Conservation (phyloP, 2,329 filamentous ascomycete genomes). For the Zymoseptoria passerinii region DNA sequence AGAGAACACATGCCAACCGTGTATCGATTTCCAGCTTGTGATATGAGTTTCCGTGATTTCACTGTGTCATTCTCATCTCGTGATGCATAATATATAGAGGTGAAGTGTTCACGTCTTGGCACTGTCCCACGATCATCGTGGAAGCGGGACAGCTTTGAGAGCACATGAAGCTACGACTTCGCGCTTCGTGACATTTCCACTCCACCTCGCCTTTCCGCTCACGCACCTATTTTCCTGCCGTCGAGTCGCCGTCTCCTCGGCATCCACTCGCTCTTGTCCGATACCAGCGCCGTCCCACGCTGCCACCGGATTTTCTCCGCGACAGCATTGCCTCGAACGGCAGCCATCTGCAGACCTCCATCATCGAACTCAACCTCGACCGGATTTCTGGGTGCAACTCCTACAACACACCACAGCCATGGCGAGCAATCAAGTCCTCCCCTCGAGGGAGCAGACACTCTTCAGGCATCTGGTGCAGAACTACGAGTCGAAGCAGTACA, state of each 20-base stretch:
- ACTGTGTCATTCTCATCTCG: too few relatives aligned
- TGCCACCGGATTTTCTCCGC: not conserved
- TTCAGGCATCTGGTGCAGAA: slow-evolving; percentile 91
- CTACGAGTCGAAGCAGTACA: slow-evolving; percentile 98
- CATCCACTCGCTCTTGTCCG: not conserved
- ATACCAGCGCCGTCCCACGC: not conserved
- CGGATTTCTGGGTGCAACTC: not conserved
- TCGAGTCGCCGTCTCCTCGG: not conserved
- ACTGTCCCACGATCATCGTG: not conserved
- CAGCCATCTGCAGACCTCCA: not conserved
- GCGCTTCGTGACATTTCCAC: not conserved
- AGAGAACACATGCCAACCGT: too few relatives aligned
- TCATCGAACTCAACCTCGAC: not conserved
- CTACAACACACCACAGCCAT: slow-evolving; percentile 4
- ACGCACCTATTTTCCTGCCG: not conserved
- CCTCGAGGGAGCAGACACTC: slow-evolving; percentile 83
- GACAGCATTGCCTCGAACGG: not conserved
- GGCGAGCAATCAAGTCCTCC: slow-evolving; percentile 37
- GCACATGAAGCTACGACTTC: not conserved
- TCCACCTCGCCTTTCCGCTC: not conserved
- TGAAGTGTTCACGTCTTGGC: not conserved
- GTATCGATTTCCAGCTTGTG: too few relatives aligned
- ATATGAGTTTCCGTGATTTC: too few relatives aligned
- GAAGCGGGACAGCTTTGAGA: not conserved
- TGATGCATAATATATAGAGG: not conserved